Evolutionary conservation across 2,329 filamentous ascomycete genomes (phyloP), one percentile per base, ranked within the genome.

Genomic region (Verticillium alfalfae): DNA sequence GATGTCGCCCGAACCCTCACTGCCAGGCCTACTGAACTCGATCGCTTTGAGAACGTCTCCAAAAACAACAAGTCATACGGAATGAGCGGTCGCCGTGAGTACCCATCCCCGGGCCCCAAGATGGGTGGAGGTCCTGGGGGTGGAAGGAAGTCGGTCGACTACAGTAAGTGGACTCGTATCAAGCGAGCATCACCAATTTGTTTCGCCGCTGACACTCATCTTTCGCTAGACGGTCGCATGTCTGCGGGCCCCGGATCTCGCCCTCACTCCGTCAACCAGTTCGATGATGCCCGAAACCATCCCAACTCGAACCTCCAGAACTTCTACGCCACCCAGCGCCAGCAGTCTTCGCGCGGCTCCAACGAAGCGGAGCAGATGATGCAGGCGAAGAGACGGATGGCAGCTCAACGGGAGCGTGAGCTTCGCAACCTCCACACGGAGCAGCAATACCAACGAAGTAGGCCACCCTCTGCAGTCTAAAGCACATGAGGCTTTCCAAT

Each of bases 401-500:
- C 95, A 73, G 95, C 95, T 77, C 95, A 98, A 82, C 92, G 95
- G 79, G 95, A 99, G 84, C 91, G 94, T 79, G 95, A 99, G 83
- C 89, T 99, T 78, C 92, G 95, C 79, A 99, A 98, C 81, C 97
- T 98, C 81, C 95, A 99, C 82, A 96, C 97, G 81, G 95, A 99
- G 87, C 95, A 99, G 87, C 95, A 99, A 88, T 98, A 96, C 82
- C 96, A 98, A 84, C 89, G 94, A 92, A 97, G 95, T 98, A 92
- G 88, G 90, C 88, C 88, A 78, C 85, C 87, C 86, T 86, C 85
- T 84, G 83, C 85, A 86, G 84, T 85, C 86, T 90, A 88, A 85
- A 85, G 82, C 75, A 81, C 78, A 31, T 39, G 34, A 45, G 78
- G 77, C 65, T 69, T 71, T 74, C 75, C 70, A 73, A 72, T 72